These are phyloP conservation scores for Aspergillus sp. DNA, from an alignment of 2,329 filamentous ascomycete species.

Conservation along the genomic window DNA sequence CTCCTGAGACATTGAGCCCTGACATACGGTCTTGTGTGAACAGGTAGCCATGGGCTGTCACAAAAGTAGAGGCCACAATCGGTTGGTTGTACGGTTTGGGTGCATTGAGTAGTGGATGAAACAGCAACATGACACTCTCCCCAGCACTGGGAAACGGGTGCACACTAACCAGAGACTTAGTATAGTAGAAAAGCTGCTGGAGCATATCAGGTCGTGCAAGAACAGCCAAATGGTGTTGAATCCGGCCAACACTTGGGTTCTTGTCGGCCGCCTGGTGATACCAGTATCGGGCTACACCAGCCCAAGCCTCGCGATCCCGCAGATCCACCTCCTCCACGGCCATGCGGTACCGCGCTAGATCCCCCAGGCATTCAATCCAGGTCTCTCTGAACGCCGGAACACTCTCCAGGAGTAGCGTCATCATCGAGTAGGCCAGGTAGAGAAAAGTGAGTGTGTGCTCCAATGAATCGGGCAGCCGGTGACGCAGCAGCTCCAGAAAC, in stretches of 20 bases:
- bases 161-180: slow-evolving; percentile 48
- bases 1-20: slow-evolving; percentile 20
- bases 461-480: slow-evolving; percentile 64
- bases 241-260: slow-evolving; percentile 62
- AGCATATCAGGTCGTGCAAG: slow-evolving; percentile 50
- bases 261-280: slow-evolving; percentile 74
- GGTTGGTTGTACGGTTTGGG: slow-evolving; percentile 23
- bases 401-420: slow-evolving; percentile 77
- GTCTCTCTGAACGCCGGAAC: slow-evolving; percentile 75
- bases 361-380: slow-evolving; percentile 89
- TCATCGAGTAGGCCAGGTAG: slow-evolving; percentile 81
- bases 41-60: slow-evolving; percentile 46
- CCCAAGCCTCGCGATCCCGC: slow-evolving; percentile 71
- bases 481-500: slow-evolving; percentile 68
- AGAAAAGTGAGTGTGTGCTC: slow-evolving; percentile 92
- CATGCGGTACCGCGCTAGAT: slow-evolving; percentile 80
- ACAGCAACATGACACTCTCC: slow-evolving; percentile 49
- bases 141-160: slow-evolving; percentile 49
- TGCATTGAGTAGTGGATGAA: slow-evolving; percentile 43
- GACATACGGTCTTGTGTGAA: slow-evolving; percentile 26
- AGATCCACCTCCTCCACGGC: slow-evolving; percentile 79
- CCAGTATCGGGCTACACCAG: slow-evolving; percentile 70
- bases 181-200: slow-evolving; percentile 53
- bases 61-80: slow-evolving; percentile 42
- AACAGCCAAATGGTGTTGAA: slow-evolving; percentile 81